These are phyloP conservation scores for Cydonia oblonga DNA, from an alignment of 331 rosid species.

Conservation along the genomic window DNA sequence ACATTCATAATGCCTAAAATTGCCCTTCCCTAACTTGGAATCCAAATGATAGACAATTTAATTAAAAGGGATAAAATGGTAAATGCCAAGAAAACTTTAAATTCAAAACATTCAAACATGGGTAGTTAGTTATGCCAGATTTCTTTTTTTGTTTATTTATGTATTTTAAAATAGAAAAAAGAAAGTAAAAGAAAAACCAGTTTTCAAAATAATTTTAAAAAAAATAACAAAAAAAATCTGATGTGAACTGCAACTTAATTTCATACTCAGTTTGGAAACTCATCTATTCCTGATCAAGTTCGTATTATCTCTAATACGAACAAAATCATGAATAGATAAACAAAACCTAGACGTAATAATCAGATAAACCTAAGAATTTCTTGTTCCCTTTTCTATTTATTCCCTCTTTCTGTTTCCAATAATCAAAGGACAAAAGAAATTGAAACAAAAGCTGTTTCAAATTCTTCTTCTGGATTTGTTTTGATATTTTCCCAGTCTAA, in stretches of 20 bases:
- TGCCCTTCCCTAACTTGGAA: too few species aligned
- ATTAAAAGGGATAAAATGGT: too few species aligned
- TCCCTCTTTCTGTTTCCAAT: neutral
- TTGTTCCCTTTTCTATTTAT: neutral
- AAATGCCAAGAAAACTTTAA: too few species aligned
- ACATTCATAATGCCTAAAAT: too few species aligned
- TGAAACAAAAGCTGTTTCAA: neutral
- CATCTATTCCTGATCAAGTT: neutral
- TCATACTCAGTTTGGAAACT: neutral
- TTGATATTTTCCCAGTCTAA: neutral
- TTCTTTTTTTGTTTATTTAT: too few species aligned
- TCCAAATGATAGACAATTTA: too few species aligned
- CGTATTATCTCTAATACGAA: neutral
- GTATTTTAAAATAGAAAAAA: too few species aligned
- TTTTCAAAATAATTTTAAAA: too few species aligned
- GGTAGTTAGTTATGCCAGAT: too few species aligned
- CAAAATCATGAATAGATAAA: neutral
- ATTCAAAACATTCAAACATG: too few species aligned
- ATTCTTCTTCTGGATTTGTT: neutral
- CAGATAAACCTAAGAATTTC: neutral
- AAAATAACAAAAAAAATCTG: neutral
- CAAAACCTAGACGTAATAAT: neutral
- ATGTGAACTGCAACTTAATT: neutral
- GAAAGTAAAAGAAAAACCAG: too few species aligned
- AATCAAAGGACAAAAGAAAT: neutral